Percentiles rank a stretch among this genome's conserved stretches.
These are phyloP conservation scores for Sclerotinia borealis DNA, from an alignment of 2,329 filamentous ascomycete genomes.

Conservation along the genomic window DNA sequence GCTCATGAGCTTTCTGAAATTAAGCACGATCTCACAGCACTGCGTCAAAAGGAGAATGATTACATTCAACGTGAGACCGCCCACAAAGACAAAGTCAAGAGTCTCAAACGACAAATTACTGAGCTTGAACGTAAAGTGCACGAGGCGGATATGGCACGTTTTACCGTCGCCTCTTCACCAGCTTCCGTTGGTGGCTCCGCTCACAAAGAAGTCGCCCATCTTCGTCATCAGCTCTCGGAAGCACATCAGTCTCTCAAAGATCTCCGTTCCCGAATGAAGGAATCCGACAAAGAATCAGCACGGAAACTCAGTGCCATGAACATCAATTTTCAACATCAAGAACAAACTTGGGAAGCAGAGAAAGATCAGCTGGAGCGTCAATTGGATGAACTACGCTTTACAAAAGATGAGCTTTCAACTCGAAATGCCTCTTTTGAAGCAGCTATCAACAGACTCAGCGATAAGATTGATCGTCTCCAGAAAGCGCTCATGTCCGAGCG, in stretches of 20 bases:
- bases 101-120: conserved; percentile 57
- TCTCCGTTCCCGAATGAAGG: conserved; percentile 43
- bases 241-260: conserved; percentile 56
- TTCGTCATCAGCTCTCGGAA: conserved; percentile 55
- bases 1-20: conserved; percentile 52
- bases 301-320: conserved; percentile 39
- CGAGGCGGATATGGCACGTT: conserved; percentile 52
- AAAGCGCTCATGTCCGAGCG: conserved; percentile 49
- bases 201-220: conserved; percentile 50
- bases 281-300: conserved; percentile 38
- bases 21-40: conserved; percentile 55
- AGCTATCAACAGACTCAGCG: conserved; percentile 43
- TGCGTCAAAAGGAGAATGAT: conserved; percentile 59
- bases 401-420: conserved; percentile 37
- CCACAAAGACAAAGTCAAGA: conserved; percentile 56
- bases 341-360: conserved; percentile 34
- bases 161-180: conserved; percentile 41
- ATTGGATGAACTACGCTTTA: conserved; percentile 40
- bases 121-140: conserved; percentile 64
- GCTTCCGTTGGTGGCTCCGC: conserved; percentile 46
- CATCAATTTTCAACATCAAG: conserved; percentile 46
- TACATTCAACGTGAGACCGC: conserved; percentile 59
- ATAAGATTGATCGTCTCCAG: conserved; percentile 39
- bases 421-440: conserved; percentile 39
- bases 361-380: conserved; percentile 35